phyloP scores from a whole-genome alignment of 371 early-diverging fungal genomes.

The Cokeromyces recurvatus region DNA sequence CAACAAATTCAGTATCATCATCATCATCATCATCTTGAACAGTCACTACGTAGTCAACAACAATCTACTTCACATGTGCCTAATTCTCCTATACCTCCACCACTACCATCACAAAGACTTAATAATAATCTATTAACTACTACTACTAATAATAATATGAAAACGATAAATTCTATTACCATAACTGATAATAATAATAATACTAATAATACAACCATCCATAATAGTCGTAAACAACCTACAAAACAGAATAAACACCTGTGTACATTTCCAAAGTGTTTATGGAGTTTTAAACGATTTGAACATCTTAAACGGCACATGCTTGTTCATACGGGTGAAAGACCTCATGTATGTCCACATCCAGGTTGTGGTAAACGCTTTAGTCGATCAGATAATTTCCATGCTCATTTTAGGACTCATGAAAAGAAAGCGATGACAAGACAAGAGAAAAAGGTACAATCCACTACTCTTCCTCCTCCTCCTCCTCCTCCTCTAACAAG shows the following conservation, averaged over 20 bases:
- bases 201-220: conserved; percentile 4
- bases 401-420: conserved; percentile 57
- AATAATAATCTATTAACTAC: too few relatives aligned
- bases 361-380: conserved; percentile 71
- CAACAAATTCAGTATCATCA: not conserved
- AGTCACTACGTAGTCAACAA: not conserved
- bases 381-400: conserved; percentile 73
- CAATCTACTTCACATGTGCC: not conserved
- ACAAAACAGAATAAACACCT: conserved; percentile 47
- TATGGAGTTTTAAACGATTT: conserved; percentile 70
- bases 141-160: too few relatives aligned
- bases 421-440: conserved; percentile 34
- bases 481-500: not conserved
- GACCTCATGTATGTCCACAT: conserved; percentile 63
- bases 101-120: too few relatives aligned
- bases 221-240: conserved; percentile 25
- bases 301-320: conserved; percentile 85
- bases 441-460: conserved; percentile 23
- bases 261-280: conserved; percentile 51
- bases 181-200: too few relatives aligned
- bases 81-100: too few relatives aligned
- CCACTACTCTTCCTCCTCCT: not conserved
- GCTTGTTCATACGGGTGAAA: conserved; percentile 65
- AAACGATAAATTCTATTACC: too few relatives aligned
- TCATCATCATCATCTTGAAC: not conserved